Base-by-base conservation (phyloP, 371 early-diverging fungal species). In the Syncephalastrum monosporum region DNA sequence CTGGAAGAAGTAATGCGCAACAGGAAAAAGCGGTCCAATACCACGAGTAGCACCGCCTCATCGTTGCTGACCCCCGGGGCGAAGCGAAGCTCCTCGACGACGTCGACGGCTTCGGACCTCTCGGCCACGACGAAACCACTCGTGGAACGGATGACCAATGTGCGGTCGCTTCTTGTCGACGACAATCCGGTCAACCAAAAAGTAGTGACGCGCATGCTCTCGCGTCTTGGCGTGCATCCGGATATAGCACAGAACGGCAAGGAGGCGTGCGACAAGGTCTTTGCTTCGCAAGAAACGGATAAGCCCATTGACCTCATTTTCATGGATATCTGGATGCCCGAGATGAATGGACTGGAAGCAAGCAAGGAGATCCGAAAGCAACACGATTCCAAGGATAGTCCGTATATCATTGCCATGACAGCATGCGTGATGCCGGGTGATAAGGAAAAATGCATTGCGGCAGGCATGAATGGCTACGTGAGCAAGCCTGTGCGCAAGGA, bases 281-380 rank as follows among this genome's bases (percentile, higher is more conserved):
- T 55, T n/a, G 60, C 57, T 47, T 50, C 64, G 3, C 14, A 46
- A 41, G 43, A 57, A 2, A 43, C 53, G 29, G 25, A 55, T 33
- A 57, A 56, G 10, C 71, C 77, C 0, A 74, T 67, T 45, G 77
- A 82, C 29, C 48, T 82, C 21, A 63, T 82, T 4, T 75, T 82
- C 54, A 69, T 80, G 77, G 82, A 82, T 47, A 59, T 80, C 12
- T 78, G 74, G 75, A 80, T 82, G 82, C 82, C 81, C 25, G 78
- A 77, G 65, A 78, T 82, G 79, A 78, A 79, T 42, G 82, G 82
- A 0, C 50, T 80, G 24, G 79, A 77, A 53, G 77, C 79, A 0
- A 56, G 77, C 0, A 56, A 60, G 16, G 75, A 73, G 21, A 81
- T 82, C 23, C 74, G 81, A 7, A 33, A 33, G 38, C 38, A 10